Conservation (phyloP, 306 rosid genomes). For the Cicer yamashitae region DNA sequence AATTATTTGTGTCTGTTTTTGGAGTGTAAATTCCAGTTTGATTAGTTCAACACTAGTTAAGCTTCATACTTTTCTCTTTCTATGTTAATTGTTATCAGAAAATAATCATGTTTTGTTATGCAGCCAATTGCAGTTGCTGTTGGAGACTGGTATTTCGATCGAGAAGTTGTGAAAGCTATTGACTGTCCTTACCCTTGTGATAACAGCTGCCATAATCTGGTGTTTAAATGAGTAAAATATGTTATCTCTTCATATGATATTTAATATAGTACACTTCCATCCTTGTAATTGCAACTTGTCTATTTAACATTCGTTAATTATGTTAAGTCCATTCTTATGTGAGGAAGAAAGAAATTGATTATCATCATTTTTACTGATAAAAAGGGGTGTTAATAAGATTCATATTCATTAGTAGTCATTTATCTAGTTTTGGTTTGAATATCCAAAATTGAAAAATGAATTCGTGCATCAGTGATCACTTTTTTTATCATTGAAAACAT, state of each 20-base stretch:
- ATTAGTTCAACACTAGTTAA: background rate
- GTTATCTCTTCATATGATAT: constrained; percentile 24
- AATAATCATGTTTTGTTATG: constrained; percentile 17
- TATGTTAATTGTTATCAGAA: constrained; percentile 18
- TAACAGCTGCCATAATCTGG: constrained; percentile 82
- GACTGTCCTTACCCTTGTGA: constrained; percentile 97
- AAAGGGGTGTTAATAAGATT: constrained; percentile 17
- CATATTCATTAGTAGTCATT: constrained; percentile 34
- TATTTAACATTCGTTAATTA: constrained; percentile 50
- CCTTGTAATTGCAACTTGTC: constrained; percentile 35
- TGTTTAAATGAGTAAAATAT: constrained; percentile 66
- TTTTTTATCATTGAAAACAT: constrained; percentile 17
- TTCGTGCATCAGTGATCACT: background rate
- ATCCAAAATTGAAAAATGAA: constrained; percentile 6
- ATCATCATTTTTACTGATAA: constrained; percentile 36
- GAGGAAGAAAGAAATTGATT: constrained; percentile 25
- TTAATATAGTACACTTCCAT: background rate
- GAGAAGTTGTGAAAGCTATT: constrained; percentile 65
- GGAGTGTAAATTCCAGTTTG: too few species aligned
- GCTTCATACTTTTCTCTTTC: background rate
- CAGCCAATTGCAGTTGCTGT: constrained; percentile 87
- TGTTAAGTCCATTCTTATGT: constrained; percentile 12
- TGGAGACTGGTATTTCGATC: constrained; percentile 92
- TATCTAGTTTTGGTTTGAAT: constrained; percentile 17
- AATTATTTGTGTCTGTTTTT: too few species aligned